Percentiles rank a stretch among this genome's conserved stretches.
These are phyloP conservation scores for Colletotrichum neosansevieriae DNA, from an alignment of 2,329 filamentous ascomycete genomes.

Conservation along the genomic window DNA sequence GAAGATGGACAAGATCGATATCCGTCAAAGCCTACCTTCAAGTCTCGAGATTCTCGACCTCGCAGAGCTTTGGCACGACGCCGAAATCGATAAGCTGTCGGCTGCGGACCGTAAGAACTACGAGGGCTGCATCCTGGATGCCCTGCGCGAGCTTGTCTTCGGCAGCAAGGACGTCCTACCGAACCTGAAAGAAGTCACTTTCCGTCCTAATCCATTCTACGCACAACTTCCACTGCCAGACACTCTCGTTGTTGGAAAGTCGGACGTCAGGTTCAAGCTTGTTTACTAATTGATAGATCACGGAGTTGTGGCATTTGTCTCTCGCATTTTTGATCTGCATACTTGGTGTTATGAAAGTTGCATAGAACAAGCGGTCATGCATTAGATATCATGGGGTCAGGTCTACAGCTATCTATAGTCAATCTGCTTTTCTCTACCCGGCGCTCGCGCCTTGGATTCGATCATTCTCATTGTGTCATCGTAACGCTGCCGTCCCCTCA, in stretches of 20 bases:
- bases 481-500: background rate
- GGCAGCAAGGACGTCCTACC: conserved; percentile 21
- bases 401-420: conserved; percentile 4
- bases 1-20: conserved; percentile 21
- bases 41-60: conserved; percentile 29
- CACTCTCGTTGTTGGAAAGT: conserved; percentile 10
- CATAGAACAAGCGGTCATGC: background rate
- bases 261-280: conserved; percentile 26
- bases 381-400: background rate
- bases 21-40: conserved; percentile 1
- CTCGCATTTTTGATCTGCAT: background rate
- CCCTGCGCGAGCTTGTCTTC: conserved; percentile 49
- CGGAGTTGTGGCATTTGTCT: background rate
- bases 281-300: conserved; percentile 13
- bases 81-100: conserved; percentile 29
- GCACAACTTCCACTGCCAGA: conserved; percentile 32
- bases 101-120: conserved; percentile 41
- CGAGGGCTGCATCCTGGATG: conserved; percentile 48
- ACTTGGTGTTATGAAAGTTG: background rate
- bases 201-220: conserved; percentile 36
- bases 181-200: conserved; percentile 32
- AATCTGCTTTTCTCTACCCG: background rate
- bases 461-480: background rate
- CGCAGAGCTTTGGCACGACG: conserved; percentile 35
- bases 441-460: background rate